These are phyloP conservation scores for Malassezia arunalokei DNA, from an alignment of 1,284 basidiomycete species.

Conservation along the genomic window DNA sequence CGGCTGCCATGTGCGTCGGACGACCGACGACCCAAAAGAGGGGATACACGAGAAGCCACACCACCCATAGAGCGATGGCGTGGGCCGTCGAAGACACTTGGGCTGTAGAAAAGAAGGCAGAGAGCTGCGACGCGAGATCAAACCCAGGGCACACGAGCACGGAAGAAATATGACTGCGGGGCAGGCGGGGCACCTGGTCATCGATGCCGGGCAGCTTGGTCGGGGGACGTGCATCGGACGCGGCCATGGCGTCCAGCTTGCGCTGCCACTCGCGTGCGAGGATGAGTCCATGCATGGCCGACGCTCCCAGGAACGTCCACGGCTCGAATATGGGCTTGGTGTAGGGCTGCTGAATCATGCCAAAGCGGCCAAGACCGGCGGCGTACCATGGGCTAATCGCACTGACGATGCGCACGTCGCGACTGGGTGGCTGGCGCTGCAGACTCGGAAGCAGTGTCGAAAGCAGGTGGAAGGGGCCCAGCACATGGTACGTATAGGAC, in stretches of 20 bases:
- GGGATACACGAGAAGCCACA: slow-evolving; percentile 19
- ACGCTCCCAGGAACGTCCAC: slow-evolving; percentile 19
- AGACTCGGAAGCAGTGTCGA: slow-evolving; percentile 31
- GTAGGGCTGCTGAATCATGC: slow-evolving; percentile 14
- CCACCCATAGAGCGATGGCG: slow-evolving; percentile 4
- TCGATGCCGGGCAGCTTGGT: slow-evolving; percentile 31
- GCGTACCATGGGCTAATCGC: slow-evolving; percentile 35
- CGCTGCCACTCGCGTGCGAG: slow-evolving; percentile 31
- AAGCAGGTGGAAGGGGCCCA: slow-evolving; percentile 30
- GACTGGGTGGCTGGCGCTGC: slow-evolving; percentile 24
- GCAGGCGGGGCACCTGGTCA: neutral
- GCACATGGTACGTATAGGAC: slow-evolving; percentile 21
- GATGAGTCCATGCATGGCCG: slow-evolving; percentile 23
- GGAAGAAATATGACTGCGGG: slow-evolving; percentile 26
- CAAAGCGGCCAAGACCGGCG: slow-evolving; percentile 25
- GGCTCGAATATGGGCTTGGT: slow-evolving; percentile 8
- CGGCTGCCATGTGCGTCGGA: slow-evolving; percentile 20
- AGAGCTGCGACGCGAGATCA: slow-evolving; percentile 19
- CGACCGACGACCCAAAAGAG: slow-evolving; percentile 27
- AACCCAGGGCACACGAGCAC: slow-evolving; percentile 40
- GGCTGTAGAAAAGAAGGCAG: neutral
- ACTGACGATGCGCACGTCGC: slow-evolving; percentile 33
- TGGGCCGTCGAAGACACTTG: neutral
- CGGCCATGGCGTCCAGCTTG: slow-evolving; percentile 26
- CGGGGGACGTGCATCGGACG: slow-evolving; percentile 27